A percentile compares a stretch with the other conserved stretches of the same genome.
Conservation (phyloP, 2,329 filamentous ascomycete genomes). For the Claviceps maximensis region DNA sequence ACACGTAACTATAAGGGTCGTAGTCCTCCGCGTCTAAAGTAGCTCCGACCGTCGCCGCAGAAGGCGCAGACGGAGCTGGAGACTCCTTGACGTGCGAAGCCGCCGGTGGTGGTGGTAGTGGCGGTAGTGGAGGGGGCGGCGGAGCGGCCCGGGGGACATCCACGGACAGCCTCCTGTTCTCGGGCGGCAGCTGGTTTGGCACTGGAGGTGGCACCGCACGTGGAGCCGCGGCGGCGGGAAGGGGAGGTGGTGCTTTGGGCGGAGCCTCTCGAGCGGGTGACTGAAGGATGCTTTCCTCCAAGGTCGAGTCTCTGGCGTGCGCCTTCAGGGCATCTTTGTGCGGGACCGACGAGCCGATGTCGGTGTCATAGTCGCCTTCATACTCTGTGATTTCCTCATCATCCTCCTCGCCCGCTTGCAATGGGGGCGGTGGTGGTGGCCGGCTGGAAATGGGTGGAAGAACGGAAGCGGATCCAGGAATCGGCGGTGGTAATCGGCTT, state of each 20-base stretch:
- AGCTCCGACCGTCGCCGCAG: neutral
- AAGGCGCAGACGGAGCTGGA: slow-evolving; percentile 9
- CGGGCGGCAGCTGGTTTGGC: slow-evolving; percentile 44
- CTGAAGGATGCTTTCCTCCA: slow-evolving; percentile 55
- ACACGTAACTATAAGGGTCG: slow-evolving; percentile 49
- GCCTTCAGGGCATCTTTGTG: slow-evolving; percentile 87
- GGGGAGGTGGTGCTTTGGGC: slow-evolving; percentile 38
- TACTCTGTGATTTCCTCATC: slow-evolving; percentile 82
- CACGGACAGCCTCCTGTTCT: slow-evolving; percentile 46
- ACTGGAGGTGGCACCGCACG: slow-evolving; percentile 51
- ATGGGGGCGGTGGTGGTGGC: slow-evolving; percentile 49
- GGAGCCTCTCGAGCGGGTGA: slow-evolving; percentile 37
- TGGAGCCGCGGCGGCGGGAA: slow-evolving; percentile 40
- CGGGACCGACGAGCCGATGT: slow-evolving; percentile 85
- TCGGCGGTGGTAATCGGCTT: slow-evolving; percentile 45
- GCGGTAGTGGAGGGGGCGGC: slow-evolving; percentile 37
- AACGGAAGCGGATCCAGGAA: slow-evolving; percentile 41
- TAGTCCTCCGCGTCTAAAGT: slow-evolving; percentile 50
- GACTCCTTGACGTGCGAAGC: slow-evolving; percentile 14
- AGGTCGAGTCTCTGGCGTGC: slow-evolving; percentile 62
- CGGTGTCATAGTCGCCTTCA: slow-evolving; percentile 95
- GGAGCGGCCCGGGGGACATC: slow-evolving; percentile 60
- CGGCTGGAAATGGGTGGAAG: slow-evolving; percentile 39
- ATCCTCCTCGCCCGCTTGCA: slow-evolving; percentile 45
- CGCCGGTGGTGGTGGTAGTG: neutral